Evolutionary conservation across 345 rosid species (phyloP), one percentile per base, ranked within the genome.

Genomic region (Gossypium turneri): DNA sequence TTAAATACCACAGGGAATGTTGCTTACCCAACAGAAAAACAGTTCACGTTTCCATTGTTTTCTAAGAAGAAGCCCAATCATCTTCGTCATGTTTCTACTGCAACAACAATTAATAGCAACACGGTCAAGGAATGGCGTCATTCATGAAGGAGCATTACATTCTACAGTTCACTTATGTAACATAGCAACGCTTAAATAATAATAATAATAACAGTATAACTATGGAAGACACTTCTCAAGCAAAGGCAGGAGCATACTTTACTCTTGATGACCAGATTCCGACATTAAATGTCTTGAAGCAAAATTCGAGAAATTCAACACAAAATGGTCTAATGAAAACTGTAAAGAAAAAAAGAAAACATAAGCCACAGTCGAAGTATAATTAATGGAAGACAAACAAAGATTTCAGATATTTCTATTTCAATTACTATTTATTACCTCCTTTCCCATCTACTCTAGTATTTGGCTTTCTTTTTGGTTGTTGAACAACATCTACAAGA

Each of bases 241-340:
- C 59, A 41, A 71, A 70, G 70, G 51, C 62, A 69, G 78, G 72
- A 76, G 61, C 79, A 68, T 89, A 93, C 98, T 77, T 71, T 55
- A 70, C 70, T 82, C 97, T 89, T 43, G 98, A 95, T 20, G 99
- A 91, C 97, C 99, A 95, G 80, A 95, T 77, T 73, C 85, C 98
- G 53, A 93, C 94, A 74, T 85, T 82, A 82, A 93, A 93, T 73
- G 83, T 93, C 81, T 87, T 83, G 82, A 93, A 89, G 93, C 94
- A 95, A 76, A 93, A 90, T 53, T 79, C 78, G 7, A 95, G 80
- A 76, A 95, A 95, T 68, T 82, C 87, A 67, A 76, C 75, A 78
- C 83, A 83, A 75, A 85, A 88, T 12, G 96, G 99, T 82, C 98
- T 87, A 82, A 59, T 87, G 81, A 86, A 95, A 75, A 90, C 98